These are phyloP conservation scores for Fraxinus cuspidata DNA, from an alignment of 257 asterid species.

Conservation along the genomic window DNA sequence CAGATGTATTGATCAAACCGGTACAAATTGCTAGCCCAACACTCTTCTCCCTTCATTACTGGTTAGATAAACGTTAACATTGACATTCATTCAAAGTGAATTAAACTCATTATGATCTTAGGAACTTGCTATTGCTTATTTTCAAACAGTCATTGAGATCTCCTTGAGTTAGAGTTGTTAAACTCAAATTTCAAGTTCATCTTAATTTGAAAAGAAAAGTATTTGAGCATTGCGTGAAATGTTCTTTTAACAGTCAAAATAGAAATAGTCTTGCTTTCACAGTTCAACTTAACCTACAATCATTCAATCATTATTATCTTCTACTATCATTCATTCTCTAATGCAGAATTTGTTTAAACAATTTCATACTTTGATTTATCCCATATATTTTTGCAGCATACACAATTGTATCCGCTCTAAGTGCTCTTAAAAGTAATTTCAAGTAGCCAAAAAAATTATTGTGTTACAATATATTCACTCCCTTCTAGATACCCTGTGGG, in stretches of 20 bases:
- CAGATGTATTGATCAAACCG: background rate
- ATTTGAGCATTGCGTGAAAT: background rate
- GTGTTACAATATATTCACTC: background rate
- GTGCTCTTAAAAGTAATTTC: background rate
- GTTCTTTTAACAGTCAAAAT: background rate
- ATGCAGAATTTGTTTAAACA: background rate
- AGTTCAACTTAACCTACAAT: background rate
- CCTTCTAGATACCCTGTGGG: background rate
- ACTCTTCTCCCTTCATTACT: background rate
- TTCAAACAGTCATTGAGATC: background rate
- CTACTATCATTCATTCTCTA: background rate
- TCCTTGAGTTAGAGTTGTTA: background rate
- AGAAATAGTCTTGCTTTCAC: background rate
- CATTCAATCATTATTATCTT: background rate
- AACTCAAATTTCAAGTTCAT: background rate
- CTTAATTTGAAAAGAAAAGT: background rate
- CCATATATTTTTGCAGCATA: background rate
- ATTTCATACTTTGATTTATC: background rate
- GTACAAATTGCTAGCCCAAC: background rate
- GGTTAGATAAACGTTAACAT: background rate
- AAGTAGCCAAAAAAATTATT: background rate
- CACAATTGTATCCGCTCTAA: background rate
- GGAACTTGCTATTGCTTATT: background rate
- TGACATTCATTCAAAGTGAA: background rate
- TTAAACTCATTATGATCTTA: background rate